Evolutionary conservation across 1,284 basidiomycete species (phyloP).

Genomic region (Irpex rosettiformis): DNA sequence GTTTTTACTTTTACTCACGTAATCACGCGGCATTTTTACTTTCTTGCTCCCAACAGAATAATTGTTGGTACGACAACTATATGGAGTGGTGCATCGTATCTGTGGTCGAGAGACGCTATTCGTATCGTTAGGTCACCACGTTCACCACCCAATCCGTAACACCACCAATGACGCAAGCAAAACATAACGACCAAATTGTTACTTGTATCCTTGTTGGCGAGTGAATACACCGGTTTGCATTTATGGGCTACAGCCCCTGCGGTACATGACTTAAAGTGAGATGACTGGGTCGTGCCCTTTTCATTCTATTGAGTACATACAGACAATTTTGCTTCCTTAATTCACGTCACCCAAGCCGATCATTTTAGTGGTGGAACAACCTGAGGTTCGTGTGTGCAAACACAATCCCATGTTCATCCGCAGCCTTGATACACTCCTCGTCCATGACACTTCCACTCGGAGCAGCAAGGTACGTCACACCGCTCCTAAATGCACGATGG

Average conservation of each 20-base stretch:
- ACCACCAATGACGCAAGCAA: not conserved
- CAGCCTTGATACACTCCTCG: slow-evolving; percentile 89
- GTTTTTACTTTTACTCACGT: not conserved
- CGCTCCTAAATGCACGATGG: slow-evolving; percentile 87
- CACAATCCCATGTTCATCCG: slow-evolving; percentile 86
- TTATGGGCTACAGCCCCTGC: too few relatives aligned
- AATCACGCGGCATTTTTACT: slow-evolving; percentile 6
- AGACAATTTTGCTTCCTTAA: not conserved
- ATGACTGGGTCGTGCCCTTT: not conserved
- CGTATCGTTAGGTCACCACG: slow-evolving; percentile 18
- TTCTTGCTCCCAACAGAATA: slow-evolving; percentile 47
- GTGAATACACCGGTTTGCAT: too few relatives aligned
- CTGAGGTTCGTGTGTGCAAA: slow-evolving; percentile 84
- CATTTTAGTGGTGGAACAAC: slow-evolving; percentile 76
- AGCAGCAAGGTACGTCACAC: slow-evolving; percentile 90
- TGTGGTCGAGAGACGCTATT: slow-evolving; percentile 45
- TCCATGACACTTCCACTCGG: slow-evolving; percentile 98
- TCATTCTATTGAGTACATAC: not conserved
- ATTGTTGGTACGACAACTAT: slow-evolving; percentile 87
- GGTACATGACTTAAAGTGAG: too few relatives aligned
- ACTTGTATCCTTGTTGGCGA: too few relatives aligned
- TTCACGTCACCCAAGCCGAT: not conserved
- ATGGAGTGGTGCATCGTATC: slow-evolving; percentile 89
- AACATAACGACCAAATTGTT: not conserved
- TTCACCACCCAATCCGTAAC: slow-evolving; percentile 6